These are phyloP conservation scores for Acanthamoeba sp. DNA, from an alignment of 208 protist genomes.

Conservation along the genomic window DNA sequence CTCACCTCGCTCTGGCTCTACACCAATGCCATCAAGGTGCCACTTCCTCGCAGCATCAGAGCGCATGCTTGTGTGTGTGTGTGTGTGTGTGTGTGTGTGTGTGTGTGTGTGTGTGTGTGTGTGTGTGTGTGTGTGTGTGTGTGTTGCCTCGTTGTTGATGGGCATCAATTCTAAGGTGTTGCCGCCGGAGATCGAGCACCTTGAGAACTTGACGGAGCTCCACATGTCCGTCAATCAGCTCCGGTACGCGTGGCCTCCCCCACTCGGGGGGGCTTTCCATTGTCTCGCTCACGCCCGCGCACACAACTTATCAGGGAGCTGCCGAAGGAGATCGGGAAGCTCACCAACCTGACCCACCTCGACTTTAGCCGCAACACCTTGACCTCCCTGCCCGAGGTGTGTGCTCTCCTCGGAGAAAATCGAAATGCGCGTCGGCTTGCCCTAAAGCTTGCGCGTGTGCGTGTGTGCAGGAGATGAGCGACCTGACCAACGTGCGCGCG, in stretches of 20 bases:
- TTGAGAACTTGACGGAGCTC: background rate
- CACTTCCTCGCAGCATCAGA: too few relatives aligned
- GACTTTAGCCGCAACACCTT: background rate
- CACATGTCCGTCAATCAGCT: background rate
- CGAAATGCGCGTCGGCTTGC: too few relatives aligned
- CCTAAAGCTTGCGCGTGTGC: background rate
- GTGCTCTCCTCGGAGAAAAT: too few relatives aligned
- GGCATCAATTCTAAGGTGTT: background rate
- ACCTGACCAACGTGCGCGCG: background rate
- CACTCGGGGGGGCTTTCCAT: background rate
- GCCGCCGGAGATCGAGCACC: background rate
- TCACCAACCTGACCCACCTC: background rate
- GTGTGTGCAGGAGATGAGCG: background rate
- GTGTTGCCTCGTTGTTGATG: too few relatives aligned
- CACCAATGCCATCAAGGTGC: background rate
- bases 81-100: background rate
- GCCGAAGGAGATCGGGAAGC: background rate
- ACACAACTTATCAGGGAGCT: background rate
- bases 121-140: too few relatives aligned
- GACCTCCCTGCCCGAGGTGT: background rate
- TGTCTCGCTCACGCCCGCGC: background rate
- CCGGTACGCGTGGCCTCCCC: background rate
- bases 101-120: background rate
- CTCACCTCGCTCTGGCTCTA: background rate
- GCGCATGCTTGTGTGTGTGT: too few relatives aligned